Conservation (phyloP, 441 rosid species). For the Isatis lusitanica region DNA sequence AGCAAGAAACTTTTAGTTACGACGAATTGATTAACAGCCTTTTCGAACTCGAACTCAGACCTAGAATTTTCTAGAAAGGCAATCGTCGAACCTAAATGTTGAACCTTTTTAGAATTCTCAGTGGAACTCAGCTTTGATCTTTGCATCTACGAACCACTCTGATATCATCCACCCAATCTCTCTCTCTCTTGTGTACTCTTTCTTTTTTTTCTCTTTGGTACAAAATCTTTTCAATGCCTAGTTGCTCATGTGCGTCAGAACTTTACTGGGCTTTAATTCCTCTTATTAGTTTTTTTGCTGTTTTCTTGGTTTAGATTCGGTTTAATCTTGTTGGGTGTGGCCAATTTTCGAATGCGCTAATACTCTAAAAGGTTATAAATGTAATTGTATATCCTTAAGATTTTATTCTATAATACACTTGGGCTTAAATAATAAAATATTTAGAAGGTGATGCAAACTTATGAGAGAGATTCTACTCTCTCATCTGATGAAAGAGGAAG, state of each 20-base stretch:
- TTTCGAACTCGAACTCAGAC: slow-evolving; percentile 5
- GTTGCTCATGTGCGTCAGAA: slow-evolving; percentile 28
- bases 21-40: background rate
- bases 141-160: slow-evolving; percentile 27
- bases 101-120: slow-evolving; percentile 26
- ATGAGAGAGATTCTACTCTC: too few relatives aligned
- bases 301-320: background rate
- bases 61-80: slow-evolving; percentile 30
- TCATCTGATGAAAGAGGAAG: background rate
- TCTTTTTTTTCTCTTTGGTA: background rate
- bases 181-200: slow-evolving; percentile 8
- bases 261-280: slow-evolving; percentile 7
- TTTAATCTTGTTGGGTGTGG: slow-evolving; percentile 24
- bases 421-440: too few relatives aligned
- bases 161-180: slow-evolving; percentile 27
- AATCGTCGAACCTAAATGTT: slow-evolving; percentile 35
- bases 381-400: too few relatives aligned
- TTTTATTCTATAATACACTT: too few relatives aligned
- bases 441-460: too few relatives aligned
- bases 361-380: too few relatives aligned
- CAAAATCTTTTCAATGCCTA: slow-evolving; percentile 29
- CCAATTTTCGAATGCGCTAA: background rate
- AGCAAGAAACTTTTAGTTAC: slow-evolving; percentile 22
- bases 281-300: background rate
- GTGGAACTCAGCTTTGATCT: slow-evolving; percentile 18